Evolutionary conservation across 495 filamentous ascomycete genomes (phyloP).

Genomic region (Recurvomyces mirabilis): DNA sequence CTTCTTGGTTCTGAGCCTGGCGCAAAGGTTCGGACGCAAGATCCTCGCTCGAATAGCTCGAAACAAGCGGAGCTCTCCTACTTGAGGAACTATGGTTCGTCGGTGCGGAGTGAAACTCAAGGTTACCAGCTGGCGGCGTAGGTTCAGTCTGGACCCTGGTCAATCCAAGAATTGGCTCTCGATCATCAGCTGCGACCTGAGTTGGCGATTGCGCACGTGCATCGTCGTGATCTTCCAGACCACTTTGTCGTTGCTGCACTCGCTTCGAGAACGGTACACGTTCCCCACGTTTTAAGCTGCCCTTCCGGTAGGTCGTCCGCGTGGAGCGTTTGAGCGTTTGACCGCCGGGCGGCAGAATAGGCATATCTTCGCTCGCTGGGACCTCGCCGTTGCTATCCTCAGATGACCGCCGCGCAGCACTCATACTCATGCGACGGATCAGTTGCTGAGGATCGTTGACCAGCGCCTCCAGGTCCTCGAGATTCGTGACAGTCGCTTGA

Average conservation of each 20-base stretch:
- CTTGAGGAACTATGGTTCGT: no score
- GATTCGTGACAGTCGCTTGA: conserved; percentile 28
- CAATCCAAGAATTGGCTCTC: conserved; percentile 35
- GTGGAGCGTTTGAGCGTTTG: conserved; percentile 79
- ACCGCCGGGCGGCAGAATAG: conserved; percentile 70
- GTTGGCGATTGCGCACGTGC: conserved; percentile 35
- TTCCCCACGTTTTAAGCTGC: conserved; percentile 72
- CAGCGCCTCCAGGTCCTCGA: conserved; percentile 62
- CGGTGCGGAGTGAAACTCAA: no score
- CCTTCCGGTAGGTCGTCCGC: conserved; percentile 80
- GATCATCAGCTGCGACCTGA: conserved; percentile 33
- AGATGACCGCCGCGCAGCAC: conserved; percentile 31
- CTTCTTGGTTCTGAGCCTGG: background rate
- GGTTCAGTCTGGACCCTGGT: conserved; percentile 70
- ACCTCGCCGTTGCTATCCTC: conserved; percentile 33
- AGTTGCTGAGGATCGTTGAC: conserved; percentile 70
- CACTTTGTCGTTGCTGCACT: conserved; percentile 24
- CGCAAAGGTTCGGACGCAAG: background rate
- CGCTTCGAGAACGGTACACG: conserved; percentile 67
- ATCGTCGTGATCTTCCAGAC: conserved; percentile 38
- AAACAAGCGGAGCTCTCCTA: conserved; percentile 1
- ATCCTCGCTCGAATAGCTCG: conserved; percentile 7
- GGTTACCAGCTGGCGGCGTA: no score
- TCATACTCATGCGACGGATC: conserved; percentile 54
- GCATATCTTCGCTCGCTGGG: conserved; percentile 62